Evolutionary conservation across 306 rosid genomes (phyloP).

Genomic region (Cicer arietinum): DNA sequence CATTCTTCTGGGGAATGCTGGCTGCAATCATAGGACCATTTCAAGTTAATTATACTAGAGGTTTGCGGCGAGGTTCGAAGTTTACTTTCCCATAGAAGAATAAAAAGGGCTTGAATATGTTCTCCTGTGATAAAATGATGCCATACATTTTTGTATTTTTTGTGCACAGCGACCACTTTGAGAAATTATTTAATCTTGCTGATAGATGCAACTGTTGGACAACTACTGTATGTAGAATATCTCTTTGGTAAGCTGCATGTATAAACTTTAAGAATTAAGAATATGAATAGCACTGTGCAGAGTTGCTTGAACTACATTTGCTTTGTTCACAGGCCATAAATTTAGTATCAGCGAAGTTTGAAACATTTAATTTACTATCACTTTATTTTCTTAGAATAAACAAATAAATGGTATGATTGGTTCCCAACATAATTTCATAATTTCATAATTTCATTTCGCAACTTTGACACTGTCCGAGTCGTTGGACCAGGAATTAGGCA

Average conservation of each 20-base stretch:
- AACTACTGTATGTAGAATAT: conserved; percentile 20
- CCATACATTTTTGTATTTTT: conserved; percentile 9
- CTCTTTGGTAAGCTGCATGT: neutral
- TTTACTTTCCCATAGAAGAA: conserved; percentile 28
- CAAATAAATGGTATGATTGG: neutral
- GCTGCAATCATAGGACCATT: conserved; percentile 40
- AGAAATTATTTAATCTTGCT: conserved; percentile 35
- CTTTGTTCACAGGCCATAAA: neutral
- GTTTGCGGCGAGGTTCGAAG: conserved; percentile 8
- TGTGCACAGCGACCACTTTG: conserved; percentile 17
- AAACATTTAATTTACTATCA: neutral
- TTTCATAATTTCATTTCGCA: neutral
- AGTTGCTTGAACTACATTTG: neutral
- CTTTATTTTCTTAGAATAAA: neutral
- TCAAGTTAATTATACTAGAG: conserved; percentile 37
- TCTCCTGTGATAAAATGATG: neutral
- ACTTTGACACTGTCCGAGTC: neutral
- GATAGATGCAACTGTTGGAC: conserved; percentile 5
- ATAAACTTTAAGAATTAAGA: neutral
- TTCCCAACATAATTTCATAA: neutral
- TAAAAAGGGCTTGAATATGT: neutral
- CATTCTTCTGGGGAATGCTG: conserved; percentile 33
- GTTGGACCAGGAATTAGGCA: no score
- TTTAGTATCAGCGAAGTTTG: neutral
- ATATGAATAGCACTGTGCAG: neutral